A percentile compares a stretch with the other conserved stretches of the same genome.
These are phyloP conservation scores for Metschnikowia corniflorae DNA, from an alignment of 805 yeast genomes.

Conservation along the genomic window DNA sequence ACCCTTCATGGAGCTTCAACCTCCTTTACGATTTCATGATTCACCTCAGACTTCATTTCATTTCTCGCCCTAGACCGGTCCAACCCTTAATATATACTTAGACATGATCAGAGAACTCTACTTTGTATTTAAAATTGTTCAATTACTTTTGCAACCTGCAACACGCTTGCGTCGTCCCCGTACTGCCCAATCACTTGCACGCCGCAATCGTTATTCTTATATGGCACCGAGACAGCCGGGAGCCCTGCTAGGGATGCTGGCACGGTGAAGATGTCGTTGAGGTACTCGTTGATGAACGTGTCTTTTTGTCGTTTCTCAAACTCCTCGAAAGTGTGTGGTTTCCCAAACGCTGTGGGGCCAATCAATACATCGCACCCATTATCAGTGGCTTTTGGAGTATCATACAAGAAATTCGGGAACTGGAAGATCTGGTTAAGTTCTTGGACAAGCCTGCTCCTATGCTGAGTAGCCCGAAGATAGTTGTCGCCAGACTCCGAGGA, in stretches of 20 bases:
- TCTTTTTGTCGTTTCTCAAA: constrained; percentile 27
- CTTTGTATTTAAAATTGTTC: constrained; percentile 1
- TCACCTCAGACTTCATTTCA: constrained; percentile 18
- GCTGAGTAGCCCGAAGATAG: constrained; percentile 67
- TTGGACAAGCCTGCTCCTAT: constrained; percentile 55
- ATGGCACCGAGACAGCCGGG: constrained; percentile 81
- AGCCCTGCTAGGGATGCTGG: constrained; percentile 91
- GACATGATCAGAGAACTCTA: too few relatives aligned
- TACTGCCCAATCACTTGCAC: constrained; percentile 82
- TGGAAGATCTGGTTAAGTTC: constrained; percentile 68
- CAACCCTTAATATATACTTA: not conserved
- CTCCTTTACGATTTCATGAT: constrained; percentile 16
- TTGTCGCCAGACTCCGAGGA: constrained; percentile 75
- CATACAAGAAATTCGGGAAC: constrained; percentile 38
- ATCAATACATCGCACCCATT: constrained; percentile 61
- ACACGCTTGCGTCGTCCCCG: constrained; percentile 70
- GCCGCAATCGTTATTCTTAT: constrained; percentile 41
- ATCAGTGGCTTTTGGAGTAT: constrained; percentile 19
- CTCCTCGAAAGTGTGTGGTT: constrained; percentile 53
- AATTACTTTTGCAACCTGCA: constrained; percentile 33
- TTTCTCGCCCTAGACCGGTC: constrained; percentile 6
- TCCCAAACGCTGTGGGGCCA: constrained; percentile 64
- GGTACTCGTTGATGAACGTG: constrained; percentile 58
- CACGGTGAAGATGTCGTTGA: constrained; percentile 81
- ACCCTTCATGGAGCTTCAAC: constrained; percentile 13